Base-by-base conservation (phyloP, 176 grass and related monocot genomes). In the Paspalum vaginatum region DNA sequence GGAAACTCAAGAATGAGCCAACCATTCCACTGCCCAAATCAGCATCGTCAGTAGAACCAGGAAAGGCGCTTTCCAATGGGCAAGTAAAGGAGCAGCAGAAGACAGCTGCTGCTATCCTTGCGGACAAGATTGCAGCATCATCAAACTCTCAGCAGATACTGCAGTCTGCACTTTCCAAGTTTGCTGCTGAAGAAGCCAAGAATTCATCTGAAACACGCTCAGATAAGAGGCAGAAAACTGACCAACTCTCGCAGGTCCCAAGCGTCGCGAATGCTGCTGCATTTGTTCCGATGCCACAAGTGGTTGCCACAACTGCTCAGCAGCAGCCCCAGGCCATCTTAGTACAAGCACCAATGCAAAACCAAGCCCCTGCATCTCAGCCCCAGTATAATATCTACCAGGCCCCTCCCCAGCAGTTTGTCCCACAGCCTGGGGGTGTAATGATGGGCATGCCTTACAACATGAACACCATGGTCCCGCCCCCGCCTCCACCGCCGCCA, bases 161-260 rank as follows among this genome's bases (percentile, higher is more conserved):
- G 79, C 89, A 91, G 32, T 99, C 96, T n/a, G 91, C 94, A 38
- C 92, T 95, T 43, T 99, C 93, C 72, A 91, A 87, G 84, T 99
- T 99, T 61, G 96, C 90, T 72, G 88, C 88, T 11, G 90, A 99
- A 83, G 88, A 91, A 86, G 86, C 83, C 1, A 85, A 91, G 61
- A 93, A 78, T 85, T 85, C 77, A 24, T 77, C 87, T 15, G 87
- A 91, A 65, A 69, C 81, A 15, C 61, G 9, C 6, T 55, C 78
- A 57, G 86, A 94, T 82, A 94, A 88, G 58, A 91, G 77, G 77
- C 72, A 74, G n/a, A 90, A 91, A 75, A 26, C 78, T 5, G 86
- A 91, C 27, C 84, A 89, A 17, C 47, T 81, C 74, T 66, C 79
- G 21, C 86, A 64, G 41, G 76, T 60, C 8, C 87, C 92, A n/a